Conservation (phyloP, 768 basidiomycete species). For the Boletellus ananas region DNA sequence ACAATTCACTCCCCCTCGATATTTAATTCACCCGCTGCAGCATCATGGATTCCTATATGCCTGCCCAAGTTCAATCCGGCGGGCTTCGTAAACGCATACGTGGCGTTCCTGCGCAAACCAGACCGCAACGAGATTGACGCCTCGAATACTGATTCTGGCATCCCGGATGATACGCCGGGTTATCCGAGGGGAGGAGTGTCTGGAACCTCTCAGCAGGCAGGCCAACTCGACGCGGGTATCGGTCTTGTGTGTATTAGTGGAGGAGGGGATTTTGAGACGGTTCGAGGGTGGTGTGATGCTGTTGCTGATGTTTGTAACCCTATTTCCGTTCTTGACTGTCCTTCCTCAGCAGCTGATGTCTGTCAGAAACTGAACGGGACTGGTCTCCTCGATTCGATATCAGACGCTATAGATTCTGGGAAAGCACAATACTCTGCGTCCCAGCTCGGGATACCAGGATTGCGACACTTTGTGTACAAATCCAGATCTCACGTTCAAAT, state of each 20-base stretch:
- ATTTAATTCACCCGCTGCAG: conserved; percentile 69
- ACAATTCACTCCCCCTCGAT: conserved; percentile 83
- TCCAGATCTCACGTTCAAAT: conserved; percentile 86
- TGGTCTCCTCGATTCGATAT: conserved; percentile 50
- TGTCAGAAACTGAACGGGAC: conserved; percentile 62
- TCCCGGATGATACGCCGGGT: conserved; percentile 1
- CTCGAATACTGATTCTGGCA: neutral
- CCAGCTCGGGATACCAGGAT: conserved; percentile 80
- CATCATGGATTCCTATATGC: conserved; percentile 94
- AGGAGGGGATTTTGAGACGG: conserved; percentile 80
- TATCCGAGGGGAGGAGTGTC: neutral
- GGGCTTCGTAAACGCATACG: conserved; percentile 89
- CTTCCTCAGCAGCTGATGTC: neutral
- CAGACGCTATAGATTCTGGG: conserved; percentile 43
- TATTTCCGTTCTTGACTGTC: neutral
- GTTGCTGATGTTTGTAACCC: conserved; percentile 50
- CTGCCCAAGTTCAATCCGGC: conserved; percentile 90
- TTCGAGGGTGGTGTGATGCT: conserved; percentile 70
- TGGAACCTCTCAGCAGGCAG: conserved; percentile 5
- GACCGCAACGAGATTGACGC: conserved; percentile 15
- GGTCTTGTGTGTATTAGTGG: conserved; percentile 79
- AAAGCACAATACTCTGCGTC: conserved; percentile 64
- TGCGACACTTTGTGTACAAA: conserved; percentile 95
- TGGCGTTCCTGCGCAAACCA: conserved; percentile 60
- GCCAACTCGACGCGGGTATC: conserved; percentile 38